Conservation (phyloP, 768 basidiomycete genomes). For the Lactarius sp. region DNA sequence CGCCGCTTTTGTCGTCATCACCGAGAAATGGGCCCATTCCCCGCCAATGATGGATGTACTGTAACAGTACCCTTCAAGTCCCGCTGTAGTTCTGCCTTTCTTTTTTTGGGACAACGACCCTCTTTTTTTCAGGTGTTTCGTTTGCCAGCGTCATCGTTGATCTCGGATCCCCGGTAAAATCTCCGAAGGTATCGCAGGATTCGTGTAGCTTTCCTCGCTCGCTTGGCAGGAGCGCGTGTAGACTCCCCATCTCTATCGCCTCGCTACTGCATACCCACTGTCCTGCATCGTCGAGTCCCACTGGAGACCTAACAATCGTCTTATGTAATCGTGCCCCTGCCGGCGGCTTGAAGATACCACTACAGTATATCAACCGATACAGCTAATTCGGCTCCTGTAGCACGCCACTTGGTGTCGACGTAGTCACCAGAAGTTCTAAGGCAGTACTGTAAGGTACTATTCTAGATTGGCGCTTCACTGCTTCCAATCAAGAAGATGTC, state of each 20-base stretch:
- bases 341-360: neutral
- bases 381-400: neutral
- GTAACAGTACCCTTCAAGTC: too few species aligned
- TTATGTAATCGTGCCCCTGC: neutral
- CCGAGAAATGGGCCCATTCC: neutral
- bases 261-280: neutral
- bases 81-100: neutral
- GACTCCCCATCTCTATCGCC: neutral
- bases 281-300: neutral
- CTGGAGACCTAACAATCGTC: neutral
- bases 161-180: too few species aligned
- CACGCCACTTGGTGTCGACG: neutral
- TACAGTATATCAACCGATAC: too few species aligned
- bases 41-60: neutral
- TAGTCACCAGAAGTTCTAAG: neutral
- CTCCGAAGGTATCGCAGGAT: too few species aligned
- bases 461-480: neutral
- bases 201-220: neutral
- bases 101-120: too few species aligned
- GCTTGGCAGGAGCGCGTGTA: neutral
- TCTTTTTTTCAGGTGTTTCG: too few species aligned
- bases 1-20: neutral
- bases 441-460: neutral
- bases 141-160: neutral
- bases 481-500: too few species aligned